A percentile compares a stretch with the other conserved stretches of the same genome.
These are phyloP conservation scores for Coemansia asiatica DNA, from an alignment of 192 early-diverging fungal genomes.

Conservation along the genomic window DNA sequence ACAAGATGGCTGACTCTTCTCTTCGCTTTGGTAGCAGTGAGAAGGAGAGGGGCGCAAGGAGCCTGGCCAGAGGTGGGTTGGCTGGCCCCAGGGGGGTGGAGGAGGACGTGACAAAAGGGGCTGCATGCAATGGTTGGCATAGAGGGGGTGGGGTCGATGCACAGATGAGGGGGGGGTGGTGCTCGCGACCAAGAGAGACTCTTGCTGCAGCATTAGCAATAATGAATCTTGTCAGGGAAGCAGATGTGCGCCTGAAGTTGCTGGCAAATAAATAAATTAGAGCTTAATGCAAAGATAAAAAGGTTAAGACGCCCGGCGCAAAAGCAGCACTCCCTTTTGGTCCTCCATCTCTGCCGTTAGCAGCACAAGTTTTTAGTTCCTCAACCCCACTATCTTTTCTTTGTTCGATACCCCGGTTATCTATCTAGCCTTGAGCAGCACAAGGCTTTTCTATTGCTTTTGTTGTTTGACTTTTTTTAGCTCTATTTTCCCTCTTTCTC, in stretches of 20 bases:
- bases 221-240: slow-evolving; percentile 40
- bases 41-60: background rate
- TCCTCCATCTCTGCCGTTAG: slow-evolving; percentile 1
- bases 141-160: slow-evolving; percentile 14
- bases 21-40: background rate
- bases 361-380: background rate
- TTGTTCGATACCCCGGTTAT: background rate
- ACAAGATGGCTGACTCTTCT: background rate
- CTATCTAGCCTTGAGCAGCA: background rate
- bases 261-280: slow-evolving; percentile 42
- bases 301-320: slow-evolving; percentile 22
- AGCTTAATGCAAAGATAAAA: slow-evolving; percentile 20
- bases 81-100: slow-evolving; percentile 3
- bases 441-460: background rate
- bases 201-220: slow-evolving; percentile 38
- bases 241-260: slow-evolving; percentile 17
- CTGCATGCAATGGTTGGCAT: slow-evolving; percentile 12
- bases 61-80: background rate
- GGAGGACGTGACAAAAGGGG: slow-evolving; percentile 12
- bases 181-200: slow-evolving; percentile 12
- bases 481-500: background rate
- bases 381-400: background rate
- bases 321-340: background rate
- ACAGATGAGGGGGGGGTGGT: slow-evolving; percentile 11
- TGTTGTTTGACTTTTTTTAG: background rate